phyloP scores from a whole-genome alignment of 208 protist genomes.

The Trypanosoma vivax region DNA sequence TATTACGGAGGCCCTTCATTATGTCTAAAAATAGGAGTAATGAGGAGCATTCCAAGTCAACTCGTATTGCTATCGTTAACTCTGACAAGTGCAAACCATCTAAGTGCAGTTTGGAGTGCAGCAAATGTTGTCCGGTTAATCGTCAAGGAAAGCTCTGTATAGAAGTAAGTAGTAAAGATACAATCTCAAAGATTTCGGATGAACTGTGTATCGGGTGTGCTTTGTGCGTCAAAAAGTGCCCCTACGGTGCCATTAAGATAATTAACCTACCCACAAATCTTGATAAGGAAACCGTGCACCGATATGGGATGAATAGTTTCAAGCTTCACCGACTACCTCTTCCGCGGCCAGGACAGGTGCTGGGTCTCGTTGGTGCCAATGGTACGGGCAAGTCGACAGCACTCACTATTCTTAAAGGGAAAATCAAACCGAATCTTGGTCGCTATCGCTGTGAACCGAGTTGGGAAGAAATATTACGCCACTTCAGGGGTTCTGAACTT shows the following conservation, averaged over 20 bases:
- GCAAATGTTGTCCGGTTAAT: conserved; percentile 98
- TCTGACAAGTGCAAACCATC: conserved; percentile 99
- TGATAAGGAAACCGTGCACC: conserved; percentile 96
- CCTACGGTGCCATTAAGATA: conserved; percentile 99
- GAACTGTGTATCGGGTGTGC: conserved; percentile 99
- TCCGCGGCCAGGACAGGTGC: conserved; percentile 97
- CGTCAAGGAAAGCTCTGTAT: conserved; percentile 99
- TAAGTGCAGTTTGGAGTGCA: conserved; percentile 98
- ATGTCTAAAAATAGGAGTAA: conserved; percentile 54
- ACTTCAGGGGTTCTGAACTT: conserved; percentile 99
- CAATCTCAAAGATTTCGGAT: conserved; percentile 97
- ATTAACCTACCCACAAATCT: conserved; percentile 99
- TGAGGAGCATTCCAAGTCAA: conserved; percentile 91
- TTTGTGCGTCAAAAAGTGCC: conserved; percentile 99
- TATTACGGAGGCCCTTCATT: conserved; percentile 25
- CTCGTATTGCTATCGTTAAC: conserved; percentile 99
- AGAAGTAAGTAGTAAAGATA: conserved; percentile 93
- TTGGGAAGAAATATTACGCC: conserved; percentile 98
- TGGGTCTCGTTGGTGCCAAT: conserved; percentile 99
- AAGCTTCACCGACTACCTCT: conserved; percentile 99
- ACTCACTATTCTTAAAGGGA: conserved; percentile 97
- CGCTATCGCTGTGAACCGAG: conserved; percentile 91
- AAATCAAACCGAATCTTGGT: conserved; percentile 99
- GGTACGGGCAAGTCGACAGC: conserved; percentile 99
- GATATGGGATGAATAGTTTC: conserved; percentile 99